Evolutionary conservation across 768 basidiomycete genomes (phyloP).

Genomic region (Kwoniella pini): DNA sequence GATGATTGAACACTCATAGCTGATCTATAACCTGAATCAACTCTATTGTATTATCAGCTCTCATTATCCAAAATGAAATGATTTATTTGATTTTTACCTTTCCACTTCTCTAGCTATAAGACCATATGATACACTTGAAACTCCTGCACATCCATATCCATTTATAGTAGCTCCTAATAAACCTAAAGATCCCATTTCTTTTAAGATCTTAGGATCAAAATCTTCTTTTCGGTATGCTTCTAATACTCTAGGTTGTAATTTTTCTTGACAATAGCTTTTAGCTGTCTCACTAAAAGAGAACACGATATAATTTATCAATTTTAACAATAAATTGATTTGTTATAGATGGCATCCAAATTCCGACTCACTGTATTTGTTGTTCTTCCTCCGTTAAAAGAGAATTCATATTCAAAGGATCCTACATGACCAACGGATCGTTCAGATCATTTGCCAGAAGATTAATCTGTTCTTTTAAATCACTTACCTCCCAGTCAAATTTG

Average conservation of each 20-base stretch:
- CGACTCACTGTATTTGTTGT: slow-evolving; percentile 72
- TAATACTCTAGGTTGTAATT: slow-evolving; percentile 81
- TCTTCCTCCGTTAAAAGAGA: slow-evolving; percentile 86
- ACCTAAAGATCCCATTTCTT: slow-evolving; percentile 90
- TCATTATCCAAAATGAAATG: not conserved
- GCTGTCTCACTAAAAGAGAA: slow-evolving; percentile 65
- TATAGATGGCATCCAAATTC: not conserved
- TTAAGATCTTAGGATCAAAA: slow-evolving; percentile 73
- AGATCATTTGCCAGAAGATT: not conserved
- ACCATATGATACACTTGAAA: slow-evolving; percentile 87
- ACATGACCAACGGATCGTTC: not conserved
- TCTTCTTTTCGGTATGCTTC: slow-evolving; percentile 81
- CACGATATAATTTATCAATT: not conserved
- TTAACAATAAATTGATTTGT: too few relatives aligned
- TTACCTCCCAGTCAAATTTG: slow-evolving; percentile 55
- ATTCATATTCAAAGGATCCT: slow-evolving; percentile 84
- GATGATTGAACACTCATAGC: slow-evolving; percentile 94
- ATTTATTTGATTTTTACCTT: slow-evolving; percentile 59
- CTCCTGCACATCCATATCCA: slow-evolving; percentile 92
- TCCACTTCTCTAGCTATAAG: slow-evolving; percentile 92
- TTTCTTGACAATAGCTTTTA: slow-evolving; percentile 62
- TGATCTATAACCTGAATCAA: slow-evolving; percentile 95
- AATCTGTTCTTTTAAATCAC: not conserved
- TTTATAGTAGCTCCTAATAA: slow-evolving; percentile 87
- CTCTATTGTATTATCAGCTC: slow-evolving; percentile 59